These are phyloP conservation scores for Thraustotheca clavata DNA, from an alignment of 352 stramenopile genomes.

Conservation along the genomic window DNA sequence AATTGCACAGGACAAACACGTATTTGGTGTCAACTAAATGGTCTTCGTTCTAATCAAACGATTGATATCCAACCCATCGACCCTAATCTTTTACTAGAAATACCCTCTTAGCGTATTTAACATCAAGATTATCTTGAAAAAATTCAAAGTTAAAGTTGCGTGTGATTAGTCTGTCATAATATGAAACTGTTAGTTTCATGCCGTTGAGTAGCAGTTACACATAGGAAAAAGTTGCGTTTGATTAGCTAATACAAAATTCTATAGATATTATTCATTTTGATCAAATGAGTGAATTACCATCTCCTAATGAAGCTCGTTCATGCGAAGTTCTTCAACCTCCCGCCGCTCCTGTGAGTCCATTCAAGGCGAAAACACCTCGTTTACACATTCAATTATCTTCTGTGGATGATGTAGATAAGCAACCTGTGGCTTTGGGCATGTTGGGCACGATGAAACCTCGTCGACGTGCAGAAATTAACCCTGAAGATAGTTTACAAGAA, in stretches of 20 bases:
- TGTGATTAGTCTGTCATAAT: no score
- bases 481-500: conserved; percentile 60
- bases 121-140: no score
- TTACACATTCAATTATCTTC: conserved; percentile 32
- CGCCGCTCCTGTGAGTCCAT: neutral
- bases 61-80: neutral
- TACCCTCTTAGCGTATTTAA: no score
- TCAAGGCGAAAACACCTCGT: conserved; percentile 12
- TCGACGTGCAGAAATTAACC: conserved; percentile 50
- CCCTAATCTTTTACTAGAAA: no score
- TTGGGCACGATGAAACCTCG: conserved; percentile 42
- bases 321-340: neutral
- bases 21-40: neutral
- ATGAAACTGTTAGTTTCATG: no score
- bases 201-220: no score
- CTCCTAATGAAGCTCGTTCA: neutral
- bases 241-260: neutral
- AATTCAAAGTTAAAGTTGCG: no score
- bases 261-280: neutral
- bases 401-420: neutral
- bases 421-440: conserved; percentile 8
- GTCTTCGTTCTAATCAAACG: neutral
- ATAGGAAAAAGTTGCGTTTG: neutral
- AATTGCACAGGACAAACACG: neutral
- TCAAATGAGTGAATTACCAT: neutral